phyloP scores from a whole-genome alignment of 1,284 basidiomycete species.

The Trametes pubescens region DNA sequence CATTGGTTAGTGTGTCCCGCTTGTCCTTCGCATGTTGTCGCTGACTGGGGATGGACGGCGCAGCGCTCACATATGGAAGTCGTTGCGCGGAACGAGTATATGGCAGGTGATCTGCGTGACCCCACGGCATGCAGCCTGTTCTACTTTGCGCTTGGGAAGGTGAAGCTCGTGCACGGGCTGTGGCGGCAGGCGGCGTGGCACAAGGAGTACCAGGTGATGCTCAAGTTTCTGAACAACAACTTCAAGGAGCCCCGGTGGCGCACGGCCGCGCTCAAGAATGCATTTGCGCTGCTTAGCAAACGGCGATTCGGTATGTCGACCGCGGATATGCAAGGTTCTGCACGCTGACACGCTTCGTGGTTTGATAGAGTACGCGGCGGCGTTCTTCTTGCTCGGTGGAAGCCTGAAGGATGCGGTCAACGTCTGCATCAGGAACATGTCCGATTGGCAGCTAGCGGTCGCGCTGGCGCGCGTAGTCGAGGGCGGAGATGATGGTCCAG shows the following conservation, averaged over 20 bases:
- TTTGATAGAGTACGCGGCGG: slow-evolving; percentile 88
- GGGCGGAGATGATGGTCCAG: slow-evolving; percentile 81
- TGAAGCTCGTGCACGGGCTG: slow-evolving; percentile 90
- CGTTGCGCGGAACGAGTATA: slow-evolving; percentile 94
- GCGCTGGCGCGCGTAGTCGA: slow-evolving; percentile 88
- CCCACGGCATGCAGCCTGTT: slow-evolving; percentile 90
- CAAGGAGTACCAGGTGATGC: slow-evolving; percentile 89
- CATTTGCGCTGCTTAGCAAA: slow-evolving; percentile 91
- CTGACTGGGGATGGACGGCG: slow-evolving; percentile 3
- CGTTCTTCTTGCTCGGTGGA: slow-evolving; percentile 95
- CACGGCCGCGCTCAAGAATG: slow-evolving; percentile 96
- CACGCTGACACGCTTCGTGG: background rate
- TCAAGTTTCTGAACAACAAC: slow-evolving; percentile 93
- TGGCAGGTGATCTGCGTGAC: slow-evolving; percentile 85
- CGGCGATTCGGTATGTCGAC: slow-evolving; percentile 82
- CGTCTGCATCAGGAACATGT: slow-evolving; percentile 88
- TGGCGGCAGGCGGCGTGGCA: slow-evolving; percentile 98
- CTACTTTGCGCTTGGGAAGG: slow-evolving; percentile 95
- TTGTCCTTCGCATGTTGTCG: background rate
- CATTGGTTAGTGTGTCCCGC: slow-evolving; percentile 63
- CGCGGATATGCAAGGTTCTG: background rate
- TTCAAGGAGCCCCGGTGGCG: slow-evolving; percentile 89
- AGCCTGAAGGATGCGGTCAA: slow-evolving; percentile 92
- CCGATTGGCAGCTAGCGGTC: slow-evolving; percentile 91
- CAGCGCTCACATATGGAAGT: slow-evolving; percentile 86